These are phyloP conservation scores for Fusarium decemcellulare DNA, from an alignment of 2,329 filamentous ascomycete species.

Conservation along the genomic window DNA sequence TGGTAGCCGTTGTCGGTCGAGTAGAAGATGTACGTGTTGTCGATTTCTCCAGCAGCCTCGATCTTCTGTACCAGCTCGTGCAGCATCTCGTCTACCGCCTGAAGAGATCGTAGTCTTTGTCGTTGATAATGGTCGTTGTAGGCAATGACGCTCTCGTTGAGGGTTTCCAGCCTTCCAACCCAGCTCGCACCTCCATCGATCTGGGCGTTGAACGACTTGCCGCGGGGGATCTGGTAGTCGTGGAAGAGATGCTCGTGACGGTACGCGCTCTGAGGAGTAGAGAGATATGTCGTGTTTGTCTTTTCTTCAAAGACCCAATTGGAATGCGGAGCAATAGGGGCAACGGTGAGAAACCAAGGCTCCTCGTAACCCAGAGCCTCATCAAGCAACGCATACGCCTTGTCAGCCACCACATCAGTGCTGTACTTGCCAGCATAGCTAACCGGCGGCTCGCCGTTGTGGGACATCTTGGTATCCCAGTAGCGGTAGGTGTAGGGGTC, in stretches of 20 bases:
- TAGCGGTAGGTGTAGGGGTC: constrained; percentile 23
- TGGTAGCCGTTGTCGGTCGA: constrained; percentile 68
- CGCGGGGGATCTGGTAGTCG: constrained; percentile 53
- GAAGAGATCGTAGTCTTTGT: constrained; percentile 57
- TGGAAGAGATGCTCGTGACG: not conserved
- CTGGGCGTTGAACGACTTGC: constrained; percentile 74
- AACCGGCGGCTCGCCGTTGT: constrained; percentile 5
- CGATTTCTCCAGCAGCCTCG: constrained; percentile 49
- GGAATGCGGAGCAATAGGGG: constrained; percentile 19
- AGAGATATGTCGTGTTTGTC: not conserved
- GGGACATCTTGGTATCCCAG: constrained; percentile 10
- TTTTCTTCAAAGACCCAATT: constrained; percentile 19
- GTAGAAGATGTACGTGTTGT: constrained; percentile 66
- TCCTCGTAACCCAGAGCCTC: constrained; percentile 5
- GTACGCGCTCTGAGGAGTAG: constrained; percentile 17
- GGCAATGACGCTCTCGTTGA: constrained; percentile 48
- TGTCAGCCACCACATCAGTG: constrained; percentile 11
- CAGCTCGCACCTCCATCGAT: constrained; percentile 59
- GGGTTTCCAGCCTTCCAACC: constrained; percentile 55
- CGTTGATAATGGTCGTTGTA: constrained; percentile 59
- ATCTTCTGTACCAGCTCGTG: constrained; percentile 54
- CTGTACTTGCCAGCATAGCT: constrained; percentile 11
- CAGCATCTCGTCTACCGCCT: constrained; percentile 63
- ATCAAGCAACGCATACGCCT: constrained; percentile 1
- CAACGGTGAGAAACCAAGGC: constrained; percentile 16